Base-by-base conservation (phyloP, 192 early-diverging fungal species). In the Podila horticola region DNA sequence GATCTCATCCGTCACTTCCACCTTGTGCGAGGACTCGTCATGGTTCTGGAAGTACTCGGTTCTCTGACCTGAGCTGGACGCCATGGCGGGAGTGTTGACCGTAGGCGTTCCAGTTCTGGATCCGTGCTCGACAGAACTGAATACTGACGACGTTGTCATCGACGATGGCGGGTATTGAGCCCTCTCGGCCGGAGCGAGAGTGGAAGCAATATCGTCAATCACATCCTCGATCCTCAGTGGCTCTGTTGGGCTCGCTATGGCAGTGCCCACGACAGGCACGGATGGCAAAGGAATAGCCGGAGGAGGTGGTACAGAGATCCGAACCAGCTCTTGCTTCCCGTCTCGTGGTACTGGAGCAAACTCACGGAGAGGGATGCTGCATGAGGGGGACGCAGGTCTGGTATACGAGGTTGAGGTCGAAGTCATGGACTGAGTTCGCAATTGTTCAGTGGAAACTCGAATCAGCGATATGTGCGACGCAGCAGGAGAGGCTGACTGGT, bases 201-300 rank as follows among this genome's bases (percentile, higher is more conserved):
- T 61, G 22, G 59, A 28, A 61, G 59, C 59, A 33, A 61, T 61
- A 13, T 61, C 59, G 9, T 61, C 59, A 61, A 61, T 61, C 59
- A 61, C 59, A 61, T 61, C 59, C 30, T 61, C 59, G 26, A 61
- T 61, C 22, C 29, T 33, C 17, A 61, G 29, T 2, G 52, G 52
- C 24, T 55, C 52, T 26, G n/a, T 26, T 24, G 52, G 52, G 24
- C 52, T 55, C 24, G 5, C 52, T n/a, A 26, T n/a, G n/a, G 24
- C 52, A 19, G 50, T 52, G 50, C 5, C 22, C 52, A 26, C n/a
- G n/a, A 55, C 52, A 11, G 52, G 52, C n/a, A 55, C 20, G 8
- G 52, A 22, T 11, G 52, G 52, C 22, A 55, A 11, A 55, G 52
- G 52, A 24, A 10, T 2, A 10, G 0, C 22, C 5, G 24, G 24